Evolutionary conservation across 2,329 filamentous ascomycete genomes (phyloP).

Genomic region (Arthrobotrys iridis): DNA sequence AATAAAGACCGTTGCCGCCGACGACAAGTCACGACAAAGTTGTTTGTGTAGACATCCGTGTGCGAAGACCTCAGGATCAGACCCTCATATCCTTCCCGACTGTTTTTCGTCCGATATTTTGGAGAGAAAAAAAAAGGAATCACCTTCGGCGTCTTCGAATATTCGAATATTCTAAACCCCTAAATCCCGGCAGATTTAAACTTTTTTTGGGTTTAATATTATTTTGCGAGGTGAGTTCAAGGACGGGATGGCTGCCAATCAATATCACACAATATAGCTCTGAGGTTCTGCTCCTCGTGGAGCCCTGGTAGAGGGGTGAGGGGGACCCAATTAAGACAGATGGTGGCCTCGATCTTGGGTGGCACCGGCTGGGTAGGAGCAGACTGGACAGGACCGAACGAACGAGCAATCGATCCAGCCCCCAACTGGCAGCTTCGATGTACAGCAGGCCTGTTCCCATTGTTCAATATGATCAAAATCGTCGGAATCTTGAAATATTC

Average conservation of each 20-base stretch:
- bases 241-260: background rate
- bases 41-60: background rate
- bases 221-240: background rate
- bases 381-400: background rate
- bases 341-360: background rate
- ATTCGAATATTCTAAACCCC: no score
- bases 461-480: no score
- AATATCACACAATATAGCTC: background rate
- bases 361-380: conserved; percentile 9
- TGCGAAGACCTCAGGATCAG: background rate
- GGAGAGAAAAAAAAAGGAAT: no score
- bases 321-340: background rate
- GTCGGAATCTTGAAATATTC: no score
- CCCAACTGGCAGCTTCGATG: conserved; percentile 8
- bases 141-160: no score
- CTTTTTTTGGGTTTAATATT: no score
- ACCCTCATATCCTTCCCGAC: background rate
- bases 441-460: no score
- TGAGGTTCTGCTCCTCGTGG: conserved; percentile 19
- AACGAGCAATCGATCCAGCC: background rate
- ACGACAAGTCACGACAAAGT: background rate
- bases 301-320: background rate
- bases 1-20: background rate
- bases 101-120: no score
- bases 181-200: no score